A percentile compares a stretch with the other conserved stretches of the same genome.
Conservation (phyloP, 2,329 filamentous ascomycete species). For the Aspergillus candidus region DNA sequence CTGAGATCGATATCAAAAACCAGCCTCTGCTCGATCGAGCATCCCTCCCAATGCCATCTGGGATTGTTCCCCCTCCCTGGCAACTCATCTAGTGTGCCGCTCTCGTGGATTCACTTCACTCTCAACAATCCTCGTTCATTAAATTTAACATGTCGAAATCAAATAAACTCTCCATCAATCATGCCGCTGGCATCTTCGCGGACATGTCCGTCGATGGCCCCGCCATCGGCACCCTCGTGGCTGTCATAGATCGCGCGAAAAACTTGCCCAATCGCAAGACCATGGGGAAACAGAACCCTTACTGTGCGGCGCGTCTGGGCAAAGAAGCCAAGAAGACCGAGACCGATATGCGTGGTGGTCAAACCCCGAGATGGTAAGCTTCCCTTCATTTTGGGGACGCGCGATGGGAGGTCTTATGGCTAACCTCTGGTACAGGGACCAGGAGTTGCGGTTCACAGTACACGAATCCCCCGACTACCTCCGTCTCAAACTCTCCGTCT, state of each 20-base stretch:
- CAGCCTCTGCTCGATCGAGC: too few relatives aligned
- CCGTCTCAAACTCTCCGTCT: conserved; percentile 89
- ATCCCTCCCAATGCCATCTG: too few relatives aligned
- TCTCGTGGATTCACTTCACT: too few relatives aligned
- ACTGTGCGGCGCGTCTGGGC: conserved; percentile 85
- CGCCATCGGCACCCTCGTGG: conserved; percentile 84
- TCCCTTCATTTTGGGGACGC: background rate
- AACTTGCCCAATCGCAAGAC: conserved; percentile 95
- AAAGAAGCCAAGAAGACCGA: conserved; percentile 98
- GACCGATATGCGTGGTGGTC: conserved; percentile 87
- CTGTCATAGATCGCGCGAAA: conserved; percentile 90
- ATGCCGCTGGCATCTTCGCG: conserved; percentile 88
- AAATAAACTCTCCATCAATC: conserved; percentile 55
- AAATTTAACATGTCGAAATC: conserved; percentile 33
- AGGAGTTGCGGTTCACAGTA: conserved; percentile 91
- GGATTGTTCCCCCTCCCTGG: too few relatives aligned
- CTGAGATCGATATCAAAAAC: background rate
- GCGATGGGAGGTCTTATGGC: background rate
- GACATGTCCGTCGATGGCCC: conserved; percentile 93
- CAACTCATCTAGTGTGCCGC: too few relatives aligned
- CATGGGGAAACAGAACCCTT: conserved; percentile 97
- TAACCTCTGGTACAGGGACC: conserved; percentile 62
- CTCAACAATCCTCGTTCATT: background rate
- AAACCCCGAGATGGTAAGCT: conserved; percentile 84
- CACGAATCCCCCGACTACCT: conserved; percentile 97